These are phyloP conservation scores for Pouteria glomerata DNA, from an alignment of 148 eudicot genomes.

Conservation along the genomic window DNA sequence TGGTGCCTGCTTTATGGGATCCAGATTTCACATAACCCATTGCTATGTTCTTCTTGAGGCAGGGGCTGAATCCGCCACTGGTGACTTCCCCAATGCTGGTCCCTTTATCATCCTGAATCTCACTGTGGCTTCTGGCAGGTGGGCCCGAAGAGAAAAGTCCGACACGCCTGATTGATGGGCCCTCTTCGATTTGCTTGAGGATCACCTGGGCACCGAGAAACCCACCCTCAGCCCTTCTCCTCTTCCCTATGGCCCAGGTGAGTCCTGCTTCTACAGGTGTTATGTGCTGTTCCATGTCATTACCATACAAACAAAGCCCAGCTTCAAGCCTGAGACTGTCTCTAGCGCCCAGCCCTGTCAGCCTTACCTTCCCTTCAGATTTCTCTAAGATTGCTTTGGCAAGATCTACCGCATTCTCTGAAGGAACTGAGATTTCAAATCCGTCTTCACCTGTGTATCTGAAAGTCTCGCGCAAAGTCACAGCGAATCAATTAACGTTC, in stretches of 20 bases:
- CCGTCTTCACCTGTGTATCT: conserved; percentile 99
- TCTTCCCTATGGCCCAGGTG: conserved; percentile 97
- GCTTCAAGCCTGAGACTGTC: conserved; percentile 98
- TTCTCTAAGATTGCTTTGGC: conserved; percentile 85
- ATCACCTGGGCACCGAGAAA: conserved; percentile 91
- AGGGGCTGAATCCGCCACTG: conserved; percentile 97
- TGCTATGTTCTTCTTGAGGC: conserved; percentile 95
- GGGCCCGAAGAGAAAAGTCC: conserved; percentile 83
- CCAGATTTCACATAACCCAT: conserved; percentile 98
- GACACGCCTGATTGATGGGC: conserved; percentile 72
- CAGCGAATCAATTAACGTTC: not conserved
- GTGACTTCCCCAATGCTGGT: conserved; percentile 82
- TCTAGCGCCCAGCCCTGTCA: conserved; percentile 91
- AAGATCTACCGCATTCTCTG: conserved; percentile 72
- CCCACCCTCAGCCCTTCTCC: conserved; percentile 88
- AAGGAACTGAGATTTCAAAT: conserved; percentile 90
- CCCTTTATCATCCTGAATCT: conserved; percentile 78
- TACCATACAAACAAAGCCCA: conserved; percentile 86
- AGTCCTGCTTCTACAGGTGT: conserved; percentile 95
- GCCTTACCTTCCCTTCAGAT: conserved; percentile 91
- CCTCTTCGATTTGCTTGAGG: conserved; percentile 78
- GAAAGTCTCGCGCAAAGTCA: conserved; percentile 17
- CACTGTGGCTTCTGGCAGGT: conserved; percentile 90
- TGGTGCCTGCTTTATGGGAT: conserved; percentile 75
- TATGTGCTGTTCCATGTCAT: conserved; percentile 91